Evolutionary conservation across 2,329 filamentous ascomycete species (phyloP).

Genomic region (Bipolaris bicolor): DNA sequence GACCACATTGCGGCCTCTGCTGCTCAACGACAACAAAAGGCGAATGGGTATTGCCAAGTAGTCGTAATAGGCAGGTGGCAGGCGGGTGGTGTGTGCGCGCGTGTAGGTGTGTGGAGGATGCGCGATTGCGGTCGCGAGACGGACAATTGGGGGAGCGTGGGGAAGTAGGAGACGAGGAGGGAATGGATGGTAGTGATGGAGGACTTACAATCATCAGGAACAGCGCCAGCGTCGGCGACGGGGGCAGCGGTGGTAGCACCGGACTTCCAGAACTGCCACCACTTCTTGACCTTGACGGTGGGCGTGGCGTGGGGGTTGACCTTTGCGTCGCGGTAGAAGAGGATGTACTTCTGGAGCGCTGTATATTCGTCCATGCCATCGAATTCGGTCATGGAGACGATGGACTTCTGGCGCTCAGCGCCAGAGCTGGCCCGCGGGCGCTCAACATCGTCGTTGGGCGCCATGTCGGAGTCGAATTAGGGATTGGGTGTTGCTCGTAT

Average conservation of each 20-base stretch:
- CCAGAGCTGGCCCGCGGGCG: slow-evolving; percentile 38
- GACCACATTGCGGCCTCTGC: slow-evolving; percentile 13
- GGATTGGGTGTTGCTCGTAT: slow-evolving; percentile 26
- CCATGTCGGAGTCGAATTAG: slow-evolving; percentile 27
- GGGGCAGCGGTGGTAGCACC: slow-evolving; percentile 38
- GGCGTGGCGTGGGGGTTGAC: slow-evolving; percentile 53
- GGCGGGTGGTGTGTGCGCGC: neutral
- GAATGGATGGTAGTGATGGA: neutral
- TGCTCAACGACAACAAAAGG: slow-evolving; percentile 25
- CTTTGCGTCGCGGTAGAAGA: slow-evolving; percentile 68
- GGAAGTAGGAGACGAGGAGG: neutral
- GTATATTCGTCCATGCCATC: slow-evolving; percentile 67
- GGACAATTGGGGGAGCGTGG: neutral
- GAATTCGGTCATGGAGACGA: slow-evolving; percentile 44
- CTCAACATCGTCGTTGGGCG: slow-evolving; percentile 45
- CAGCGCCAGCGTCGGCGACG: slow-evolving; percentile 46
- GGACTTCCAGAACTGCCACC: slow-evolving; percentile 65
- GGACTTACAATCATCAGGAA: slow-evolving; percentile 62
- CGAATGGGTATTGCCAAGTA: slow-evolving; percentile 1
- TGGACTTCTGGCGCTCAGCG: slow-evolving; percentile 45
- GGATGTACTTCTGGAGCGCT: slow-evolving; percentile 70
- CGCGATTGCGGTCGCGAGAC: neutral
- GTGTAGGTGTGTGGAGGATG: neutral
- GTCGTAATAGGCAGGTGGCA: neutral
- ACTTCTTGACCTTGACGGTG: slow-evolving; percentile 59